phyloP scores from a whole-genome alignment of 2,329 filamentous ascomycete species.

The Calonectria leucothoes region DNA sequence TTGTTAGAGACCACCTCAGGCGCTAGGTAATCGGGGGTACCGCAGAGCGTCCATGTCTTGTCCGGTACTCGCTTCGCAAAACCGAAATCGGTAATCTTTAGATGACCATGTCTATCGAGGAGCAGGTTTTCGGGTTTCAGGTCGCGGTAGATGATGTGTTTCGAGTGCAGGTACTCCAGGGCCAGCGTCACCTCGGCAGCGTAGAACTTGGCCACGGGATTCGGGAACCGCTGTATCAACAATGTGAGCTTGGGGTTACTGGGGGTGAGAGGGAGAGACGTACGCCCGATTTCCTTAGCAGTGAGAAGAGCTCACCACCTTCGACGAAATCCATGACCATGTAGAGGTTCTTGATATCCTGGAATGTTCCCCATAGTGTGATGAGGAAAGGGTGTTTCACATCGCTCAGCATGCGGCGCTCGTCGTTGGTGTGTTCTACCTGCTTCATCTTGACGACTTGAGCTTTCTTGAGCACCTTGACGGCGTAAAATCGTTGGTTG shows the following conservation, averaged over 20 bases:
- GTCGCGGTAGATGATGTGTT: slow-evolving; percentile 98
- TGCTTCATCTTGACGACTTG: slow-evolving; percentile 99
- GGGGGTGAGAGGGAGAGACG: slow-evolving; percentile 43
- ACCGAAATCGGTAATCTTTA: slow-evolving; percentile 98
- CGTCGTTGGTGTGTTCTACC: slow-evolving; percentile 99
- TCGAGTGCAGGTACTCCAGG: slow-evolving; percentile 92
- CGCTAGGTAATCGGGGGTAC: slow-evolving; percentile 96
- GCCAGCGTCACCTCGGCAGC: slow-evolving; percentile 96
- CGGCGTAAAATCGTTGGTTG: slow-evolving; percentile 97
- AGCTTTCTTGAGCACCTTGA: slow-evolving; percentile 98
- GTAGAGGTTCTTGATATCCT: slow-evolving; percentile 94
- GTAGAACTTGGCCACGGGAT: slow-evolving; percentile 99
- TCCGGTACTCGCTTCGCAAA: slow-evolving; percentile 98
- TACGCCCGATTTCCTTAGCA: slow-evolving; percentile 93
- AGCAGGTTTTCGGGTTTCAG: slow-evolving; percentile 95
- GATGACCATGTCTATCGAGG: slow-evolving; percentile 90
- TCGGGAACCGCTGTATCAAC: slow-evolving; percentile 84
- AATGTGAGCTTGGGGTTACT: slow-evolving; percentile 12
- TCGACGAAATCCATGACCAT: slow-evolving; percentile 99
- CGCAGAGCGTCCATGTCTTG: slow-evolving; percentile 99
- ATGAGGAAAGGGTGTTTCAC: slow-evolving; percentile 99
- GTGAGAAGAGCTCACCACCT: slow-evolving; percentile 95
- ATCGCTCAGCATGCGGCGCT: slow-evolving; percentile 93
- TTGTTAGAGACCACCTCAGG: slow-evolving; percentile 99
- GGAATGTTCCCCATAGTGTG: slow-evolving; percentile 98